A percentile compares a stretch with the other conserved stretches of the same genome.
phyloP scores from a whole-genome alignment of 176 grass and related monocot genomes.

The Otatea glauca region DNA sequence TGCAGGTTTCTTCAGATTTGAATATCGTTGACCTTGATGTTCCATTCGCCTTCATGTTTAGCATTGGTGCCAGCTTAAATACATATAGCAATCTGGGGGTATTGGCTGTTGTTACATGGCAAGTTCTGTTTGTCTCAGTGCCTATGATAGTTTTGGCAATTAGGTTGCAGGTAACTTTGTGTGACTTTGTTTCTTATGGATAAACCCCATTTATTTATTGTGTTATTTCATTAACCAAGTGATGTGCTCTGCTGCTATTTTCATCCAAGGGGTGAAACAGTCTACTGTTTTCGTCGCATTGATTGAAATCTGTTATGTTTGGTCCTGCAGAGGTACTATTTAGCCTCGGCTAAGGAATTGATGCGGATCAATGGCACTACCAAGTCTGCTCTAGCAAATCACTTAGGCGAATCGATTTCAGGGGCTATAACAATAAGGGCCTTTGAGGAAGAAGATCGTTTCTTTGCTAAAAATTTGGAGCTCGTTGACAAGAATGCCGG shows the following conservation, averaged over 20 bases:
- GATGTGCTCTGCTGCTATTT: slow-evolving; percentile 29
- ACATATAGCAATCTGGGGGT: slow-evolving; percentile 81
- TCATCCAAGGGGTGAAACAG: neutral
- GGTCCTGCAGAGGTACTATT: slow-evolving; percentile 75
- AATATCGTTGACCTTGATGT: slow-evolving; percentile 91
- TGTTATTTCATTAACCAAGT: slow-evolving; percentile 22
- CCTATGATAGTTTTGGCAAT: slow-evolving; percentile 73
- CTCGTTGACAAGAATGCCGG: slow-evolving; percentile 85
- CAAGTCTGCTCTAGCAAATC: slow-evolving; percentile 86
- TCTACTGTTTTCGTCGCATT: slow-evolving; percentile 5
- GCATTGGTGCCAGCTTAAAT: slow-evolving; percentile 60
- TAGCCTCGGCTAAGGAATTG: slow-evolving; percentile 87
- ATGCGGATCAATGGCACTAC: slow-evolving; percentile 98
- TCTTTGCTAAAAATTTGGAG: slow-evolving; percentile 75
- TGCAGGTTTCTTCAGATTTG: slow-evolving; percentile 87
- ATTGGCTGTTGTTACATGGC: slow-evolving; percentile 86
- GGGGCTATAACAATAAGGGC: slow-evolving; percentile 84
- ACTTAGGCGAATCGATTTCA: slow-evolving; percentile 83
- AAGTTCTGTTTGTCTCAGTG: slow-evolving; percentile 79
- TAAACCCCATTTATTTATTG: neutral
- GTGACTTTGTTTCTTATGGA: neutral
- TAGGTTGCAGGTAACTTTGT: slow-evolving; percentile 66
- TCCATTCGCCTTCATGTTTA: slow-evolving; percentile 72
- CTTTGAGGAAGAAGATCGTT: slow-evolving; percentile 80
- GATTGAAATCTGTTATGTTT: slow-evolving; percentile 32